Conservation (phyloP, 2,329 filamentous ascomycete species). For the Thielaviopsis populi region DNA sequence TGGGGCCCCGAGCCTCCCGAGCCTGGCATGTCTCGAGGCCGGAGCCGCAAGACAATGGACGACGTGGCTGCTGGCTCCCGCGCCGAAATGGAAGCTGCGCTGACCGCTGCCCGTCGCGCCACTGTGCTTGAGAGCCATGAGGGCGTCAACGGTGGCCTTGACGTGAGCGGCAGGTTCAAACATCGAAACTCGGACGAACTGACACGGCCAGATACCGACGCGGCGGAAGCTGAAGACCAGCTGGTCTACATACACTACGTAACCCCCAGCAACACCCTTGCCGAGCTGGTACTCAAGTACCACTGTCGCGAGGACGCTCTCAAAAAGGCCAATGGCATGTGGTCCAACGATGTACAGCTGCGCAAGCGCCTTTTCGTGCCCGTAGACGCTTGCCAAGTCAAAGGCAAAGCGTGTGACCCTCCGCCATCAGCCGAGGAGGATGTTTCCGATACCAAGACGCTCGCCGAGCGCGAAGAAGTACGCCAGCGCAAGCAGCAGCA, state of each 20-base stretch:
- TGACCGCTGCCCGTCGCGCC: constrained; percentile 42
- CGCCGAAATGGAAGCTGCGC: constrained; percentile 37
- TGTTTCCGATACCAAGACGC: neutral
- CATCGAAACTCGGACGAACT: constrained; percentile 53
- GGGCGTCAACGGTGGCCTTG: constrained; percentile 42
- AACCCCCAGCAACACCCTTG: constrained; percentile 68
- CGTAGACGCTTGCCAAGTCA: constrained; percentile 75
- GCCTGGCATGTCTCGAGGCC: constrained; percentile 20
- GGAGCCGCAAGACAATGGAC: constrained; percentile 21
- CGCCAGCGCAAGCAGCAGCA: constrained; percentile 10
- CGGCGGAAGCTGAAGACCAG: constrained; percentile 54
- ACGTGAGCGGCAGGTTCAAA: constrained; percentile 42
- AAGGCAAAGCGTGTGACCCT: constrained; percentile 52
- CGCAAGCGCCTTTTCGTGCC: constrained; percentile 70
- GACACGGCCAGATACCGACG: constrained; percentile 22
- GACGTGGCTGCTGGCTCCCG: constrained; percentile 41
- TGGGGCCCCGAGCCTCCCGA: constrained; percentile 38
- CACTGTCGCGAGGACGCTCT: constrained; percentile 72
- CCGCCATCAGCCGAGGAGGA: constrained; percentile 25
- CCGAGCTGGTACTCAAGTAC: constrained; percentile 80
- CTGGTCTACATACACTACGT: constrained; percentile 87
- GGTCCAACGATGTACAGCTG: constrained; percentile 84
- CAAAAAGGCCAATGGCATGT: constrained; percentile 78
- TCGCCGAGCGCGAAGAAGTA: constrained; percentile 9
- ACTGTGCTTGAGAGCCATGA: constrained; percentile 47